phyloP scores from a whole-genome alignment of 202 grass and related monocot genomes.

The Carex arenaria region DNA sequence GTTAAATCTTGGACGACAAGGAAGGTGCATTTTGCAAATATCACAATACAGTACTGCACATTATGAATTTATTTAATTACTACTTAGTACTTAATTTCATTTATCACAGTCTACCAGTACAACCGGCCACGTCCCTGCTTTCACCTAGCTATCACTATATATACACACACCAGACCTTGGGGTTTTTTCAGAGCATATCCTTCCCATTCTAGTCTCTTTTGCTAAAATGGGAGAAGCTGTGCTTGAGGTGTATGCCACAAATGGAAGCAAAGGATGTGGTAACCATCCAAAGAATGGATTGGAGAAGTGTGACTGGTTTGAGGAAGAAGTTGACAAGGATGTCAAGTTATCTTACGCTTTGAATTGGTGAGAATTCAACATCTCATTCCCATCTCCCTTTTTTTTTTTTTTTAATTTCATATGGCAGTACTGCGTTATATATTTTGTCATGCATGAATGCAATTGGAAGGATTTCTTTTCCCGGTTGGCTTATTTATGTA shows the following conservation, averaged over 20 bases:
- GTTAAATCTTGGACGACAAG: neutral
- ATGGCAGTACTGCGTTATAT: too few relatives aligned
- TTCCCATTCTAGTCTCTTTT: neutral
- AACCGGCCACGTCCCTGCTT: neutral
- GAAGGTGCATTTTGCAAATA: neutral
- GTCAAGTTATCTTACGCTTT: slow-evolving; percentile 67
- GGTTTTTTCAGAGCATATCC: neutral
- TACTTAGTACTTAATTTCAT: neutral
- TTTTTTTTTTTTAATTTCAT: neutral
- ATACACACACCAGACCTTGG: neutral
- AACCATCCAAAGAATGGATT: neutral
- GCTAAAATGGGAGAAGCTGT: slow-evolving; percentile 32
- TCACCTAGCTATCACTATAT: slow-evolving; percentile 6
- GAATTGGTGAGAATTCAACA: slow-evolving; percentile 42
- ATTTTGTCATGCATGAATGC: slow-evolving; percentile 2
- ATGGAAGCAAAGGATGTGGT: neutral
- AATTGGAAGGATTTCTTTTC: neutral
- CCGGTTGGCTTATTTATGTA: neutral
- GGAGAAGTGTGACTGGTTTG: slow-evolving; percentile 52
- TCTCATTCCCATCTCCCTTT: neutral
- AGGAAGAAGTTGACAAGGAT: slow-evolving; percentile 74
- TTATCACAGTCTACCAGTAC: neutral
- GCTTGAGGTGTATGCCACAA: slow-evolving; percentile 28
- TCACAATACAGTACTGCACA: neutral
- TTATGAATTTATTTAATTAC: neutral